Evolutionary conservation across 2,329 filamentous ascomycete species (phyloP).

Genomic region (Neofusicoccum laricinum): DNA sequence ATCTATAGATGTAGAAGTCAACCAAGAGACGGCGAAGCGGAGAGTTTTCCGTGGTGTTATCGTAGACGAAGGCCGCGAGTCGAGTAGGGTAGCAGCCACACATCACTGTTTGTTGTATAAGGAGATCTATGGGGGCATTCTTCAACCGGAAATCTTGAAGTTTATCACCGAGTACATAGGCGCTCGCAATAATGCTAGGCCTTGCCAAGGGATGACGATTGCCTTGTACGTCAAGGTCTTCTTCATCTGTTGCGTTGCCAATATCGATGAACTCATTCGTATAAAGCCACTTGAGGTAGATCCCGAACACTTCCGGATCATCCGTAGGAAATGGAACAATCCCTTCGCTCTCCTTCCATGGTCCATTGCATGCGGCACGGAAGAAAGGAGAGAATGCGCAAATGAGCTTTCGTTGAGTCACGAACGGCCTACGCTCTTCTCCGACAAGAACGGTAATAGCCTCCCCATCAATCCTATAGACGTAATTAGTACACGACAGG

Average conservation of each 20-base stretch:
- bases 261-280: background rate
- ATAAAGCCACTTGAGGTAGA: slow-evolving; percentile 19
- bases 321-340: background rate
- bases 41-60: background rate
- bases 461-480: too few relatives aligned
- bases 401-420: too few relatives aligned
- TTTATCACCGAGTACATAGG: slow-evolving; percentile 26
- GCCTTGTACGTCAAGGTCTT: too few relatives aligned
- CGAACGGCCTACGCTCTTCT: too few relatives aligned
- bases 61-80: background rate
- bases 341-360: slow-evolving; percentile 6
- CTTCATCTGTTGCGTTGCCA: background rate
- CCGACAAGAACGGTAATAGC: too few relatives aligned
- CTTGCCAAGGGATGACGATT: too few relatives aligned
- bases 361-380: slow-evolving; percentile 7
- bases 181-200: slow-evolving; percentile 11
- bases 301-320: background rate
- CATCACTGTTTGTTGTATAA: slow-evolving; percentile 20
- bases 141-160: slow-evolving; percentile 24
- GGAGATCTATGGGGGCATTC: slow-evolving; percentile 22
- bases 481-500: too few relatives aligned
- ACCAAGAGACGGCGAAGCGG: background rate
- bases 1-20: too few relatives aligned
- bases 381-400: slow-evolving; percentile 17
- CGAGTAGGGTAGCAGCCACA: background rate